Evolutionary conservation across 345 rosid genomes (phyloP).

Genomic region (Adansonia digitata): DNA sequence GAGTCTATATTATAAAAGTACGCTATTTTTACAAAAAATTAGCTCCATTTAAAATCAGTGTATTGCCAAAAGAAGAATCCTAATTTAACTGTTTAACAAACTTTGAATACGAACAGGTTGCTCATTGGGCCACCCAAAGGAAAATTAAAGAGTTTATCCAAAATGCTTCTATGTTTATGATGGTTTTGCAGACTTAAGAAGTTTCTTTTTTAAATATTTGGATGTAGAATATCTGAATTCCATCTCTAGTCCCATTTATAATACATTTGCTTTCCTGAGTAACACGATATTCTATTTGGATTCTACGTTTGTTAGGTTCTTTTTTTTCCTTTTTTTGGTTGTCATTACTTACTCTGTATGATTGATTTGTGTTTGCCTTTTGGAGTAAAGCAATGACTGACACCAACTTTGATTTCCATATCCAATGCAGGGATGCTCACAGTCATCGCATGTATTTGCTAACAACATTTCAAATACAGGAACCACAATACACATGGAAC

Average conservation of each 20-base stretch:
- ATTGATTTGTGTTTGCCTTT: background rate
- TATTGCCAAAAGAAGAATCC: constrained; percentile 10
- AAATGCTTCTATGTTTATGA: background rate
- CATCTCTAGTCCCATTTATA: background rate
- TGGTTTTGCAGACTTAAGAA: background rate
- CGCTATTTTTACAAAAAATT: constrained; percentile 17
- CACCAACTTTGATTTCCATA: constrained; percentile 15
- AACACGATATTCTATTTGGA: background rate
- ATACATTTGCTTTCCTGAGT: background rate
- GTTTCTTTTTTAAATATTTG: background rate
- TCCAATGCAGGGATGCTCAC: constrained; percentile 70
- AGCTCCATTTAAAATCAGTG: background rate
- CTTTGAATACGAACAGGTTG: constrained; percentile 4
- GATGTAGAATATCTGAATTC: background rate
- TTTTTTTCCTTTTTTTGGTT: background rate
- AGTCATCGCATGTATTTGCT: constrained; percentile 85
- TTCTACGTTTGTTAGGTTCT: background rate
- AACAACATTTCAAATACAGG: constrained; percentile 76
- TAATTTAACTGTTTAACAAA: background rate
- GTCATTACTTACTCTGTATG: background rate
- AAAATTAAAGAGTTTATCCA: constrained; percentile 6
- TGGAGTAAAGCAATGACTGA: background rate
- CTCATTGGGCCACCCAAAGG: background rate
- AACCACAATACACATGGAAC: constrained; percentile 75
- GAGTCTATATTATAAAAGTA: constrained; percentile 32